Conservation (phyloP, 2,329 filamentous ascomycete genomes). For the Didymella exigua region DNA sequence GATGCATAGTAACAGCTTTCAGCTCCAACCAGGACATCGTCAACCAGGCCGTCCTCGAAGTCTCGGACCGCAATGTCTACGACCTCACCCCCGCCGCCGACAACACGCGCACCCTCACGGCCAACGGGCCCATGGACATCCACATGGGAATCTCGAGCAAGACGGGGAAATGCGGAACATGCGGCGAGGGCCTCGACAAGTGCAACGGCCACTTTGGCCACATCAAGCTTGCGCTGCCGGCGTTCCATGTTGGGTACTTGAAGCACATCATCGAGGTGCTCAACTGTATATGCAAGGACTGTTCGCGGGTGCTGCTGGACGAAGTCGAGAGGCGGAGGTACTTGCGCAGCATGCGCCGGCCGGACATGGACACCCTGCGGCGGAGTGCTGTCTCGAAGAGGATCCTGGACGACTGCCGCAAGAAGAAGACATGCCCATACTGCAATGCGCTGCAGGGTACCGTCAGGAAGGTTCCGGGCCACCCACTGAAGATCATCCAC, state of each 20-base stretch:
- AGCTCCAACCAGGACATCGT: slow-evolving; percentile 93
- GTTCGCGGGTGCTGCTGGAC: slow-evolving; percentile 79
- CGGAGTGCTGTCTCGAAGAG: slow-evolving; percentile 83
- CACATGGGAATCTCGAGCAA: slow-evolving; percentile 91
- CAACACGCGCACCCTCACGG: slow-evolving; percentile 70
- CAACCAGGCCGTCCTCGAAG: slow-evolving; percentile 91
- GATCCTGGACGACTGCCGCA: slow-evolving; percentile 88
- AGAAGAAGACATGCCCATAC: slow-evolving; percentile 79
- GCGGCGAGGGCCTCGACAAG: slow-evolving; percentile 76
- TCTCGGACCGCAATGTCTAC: slow-evolving; percentile 93
- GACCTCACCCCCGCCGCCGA: slow-evolving; percentile 71
- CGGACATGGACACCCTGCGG: slow-evolving; percentile 84
- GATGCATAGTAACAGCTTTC: slow-evolving; percentile 24
- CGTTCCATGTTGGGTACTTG: slow-evolving; percentile 95
- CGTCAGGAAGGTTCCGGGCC: slow-evolving; percentile 81
- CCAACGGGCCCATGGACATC: slow-evolving; percentile 84
- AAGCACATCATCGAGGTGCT: slow-evolving; percentile 91
- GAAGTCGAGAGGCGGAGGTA: slow-evolving; percentile 79
- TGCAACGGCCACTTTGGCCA: slow-evolving; percentile 97
- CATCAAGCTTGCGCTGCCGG: slow-evolving; percentile 85
- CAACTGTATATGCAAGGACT: slow-evolving; percentile 95
- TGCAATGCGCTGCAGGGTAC: slow-evolving; percentile 86
- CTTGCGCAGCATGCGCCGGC: slow-evolving; percentile 78
- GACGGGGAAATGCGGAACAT: slow-evolving; percentile 78
- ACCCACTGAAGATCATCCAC: slow-evolving; percentile 90